phyloP scores from a whole-genome alignment of 2,329 filamentous ascomycete genomes.

The Trichoderma afroharzianum region DNA sequence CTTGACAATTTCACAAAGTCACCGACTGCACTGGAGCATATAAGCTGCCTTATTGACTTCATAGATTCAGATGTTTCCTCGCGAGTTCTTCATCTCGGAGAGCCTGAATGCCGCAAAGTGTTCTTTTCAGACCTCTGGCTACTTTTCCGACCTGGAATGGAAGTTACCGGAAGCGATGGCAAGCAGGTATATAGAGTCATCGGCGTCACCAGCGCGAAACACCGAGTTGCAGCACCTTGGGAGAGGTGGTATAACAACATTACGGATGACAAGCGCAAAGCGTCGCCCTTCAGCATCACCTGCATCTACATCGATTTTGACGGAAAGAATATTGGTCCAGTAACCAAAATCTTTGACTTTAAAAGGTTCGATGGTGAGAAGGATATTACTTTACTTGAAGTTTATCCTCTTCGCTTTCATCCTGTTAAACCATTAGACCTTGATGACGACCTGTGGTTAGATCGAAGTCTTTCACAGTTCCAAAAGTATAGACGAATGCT shows the following conservation, averaged over 20 bases:
- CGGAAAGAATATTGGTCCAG: conserved; percentile 28
- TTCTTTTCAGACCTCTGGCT: conserved; percentile 28
- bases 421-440: not conserved
- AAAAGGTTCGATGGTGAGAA: conserved; percentile 26
- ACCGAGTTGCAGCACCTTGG: not conserved
- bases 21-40: not conserved
- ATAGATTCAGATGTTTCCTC: not conserved
- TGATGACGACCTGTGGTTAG: not conserved
- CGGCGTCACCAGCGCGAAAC: conserved; percentile 1
- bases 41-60: conserved; percentile 1
- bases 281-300: conserved; percentile 2
- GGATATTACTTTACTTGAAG: conserved; percentile 22
- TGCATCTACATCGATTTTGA: conserved; percentile 32
- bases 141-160: conserved; percentile 27
- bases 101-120: not conserved
- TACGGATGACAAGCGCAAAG: not conserved
- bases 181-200: conserved; percentile 28
- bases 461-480: not conserved
- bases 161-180: conserved; percentile 19
- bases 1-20: not conserved
- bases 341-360: conserved; percentile 24
- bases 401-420: conserved; percentile 26
- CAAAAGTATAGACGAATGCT: conserved; percentile 19
- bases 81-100: not conserved
- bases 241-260: not conserved